Conservation (phyloP, 805 yeast genomes). For the Teunomyces pallodes region DNA sequence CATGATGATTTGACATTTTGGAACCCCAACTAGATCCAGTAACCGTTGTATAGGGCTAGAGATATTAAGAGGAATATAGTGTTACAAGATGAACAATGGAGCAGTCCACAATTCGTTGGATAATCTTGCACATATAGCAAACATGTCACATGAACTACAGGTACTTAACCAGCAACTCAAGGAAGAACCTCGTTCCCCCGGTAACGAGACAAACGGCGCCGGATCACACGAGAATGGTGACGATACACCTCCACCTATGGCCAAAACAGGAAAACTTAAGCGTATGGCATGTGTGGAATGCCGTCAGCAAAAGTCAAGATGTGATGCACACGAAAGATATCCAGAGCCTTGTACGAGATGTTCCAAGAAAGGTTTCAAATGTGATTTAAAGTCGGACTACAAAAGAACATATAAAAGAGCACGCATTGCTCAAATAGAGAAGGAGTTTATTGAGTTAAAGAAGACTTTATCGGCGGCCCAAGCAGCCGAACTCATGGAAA, state of each 20-base stretch:
- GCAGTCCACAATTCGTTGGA: constrained; percentile 31
- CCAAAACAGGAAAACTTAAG: constrained; percentile 31
- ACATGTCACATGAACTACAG: constrained; percentile 41
- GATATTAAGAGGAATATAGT: not conserved
- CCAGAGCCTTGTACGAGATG: constrained; percentile 87
- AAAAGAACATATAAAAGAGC: constrained; percentile 90
- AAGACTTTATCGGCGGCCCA: constrained; percentile 43
- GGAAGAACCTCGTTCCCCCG: constrained; percentile 9
- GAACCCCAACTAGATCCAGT: not conserved
- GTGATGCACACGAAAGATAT: constrained; percentile 76
- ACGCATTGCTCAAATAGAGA: constrained; percentile 77
- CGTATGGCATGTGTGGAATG: constrained; percentile 93
- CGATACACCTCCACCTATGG: constrained; percentile 5
- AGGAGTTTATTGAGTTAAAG: constrained; percentile 69
- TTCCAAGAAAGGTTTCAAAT: constrained; percentile 60
- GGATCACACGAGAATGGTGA: not conserved
- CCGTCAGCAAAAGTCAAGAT: constrained; percentile 89
- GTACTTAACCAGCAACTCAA: constrained; percentile 25
- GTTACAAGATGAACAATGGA: constrained; percentile 8
- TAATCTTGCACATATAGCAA: constrained; percentile 42
- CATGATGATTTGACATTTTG: not conserved
- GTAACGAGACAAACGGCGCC: constrained; percentile 3
- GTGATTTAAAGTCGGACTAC: constrained; percentile 76
- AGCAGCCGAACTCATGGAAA: constrained; percentile 28
- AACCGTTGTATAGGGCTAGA: not conserved